phyloP scores from a whole-genome alignment of 768 basidiomycete genomes.

The Boletus eberwhitei region DNA sequence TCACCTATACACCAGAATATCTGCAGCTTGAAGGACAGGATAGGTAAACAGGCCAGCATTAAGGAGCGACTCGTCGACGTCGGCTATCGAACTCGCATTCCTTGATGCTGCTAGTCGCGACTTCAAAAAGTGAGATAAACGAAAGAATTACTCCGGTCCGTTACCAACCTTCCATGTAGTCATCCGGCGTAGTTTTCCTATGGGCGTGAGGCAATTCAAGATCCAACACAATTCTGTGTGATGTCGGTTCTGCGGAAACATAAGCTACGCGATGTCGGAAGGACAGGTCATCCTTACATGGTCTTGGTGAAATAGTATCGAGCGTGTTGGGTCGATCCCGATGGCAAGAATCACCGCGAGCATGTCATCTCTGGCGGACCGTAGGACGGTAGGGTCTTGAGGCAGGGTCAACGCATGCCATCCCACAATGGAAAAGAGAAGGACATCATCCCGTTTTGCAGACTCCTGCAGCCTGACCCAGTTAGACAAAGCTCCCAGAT shows the following conservation, averaged over 20 bases:
- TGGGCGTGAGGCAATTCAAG: constrained; percentile 76
- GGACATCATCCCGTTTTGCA: constrained; percentile 52
- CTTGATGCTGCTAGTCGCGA: constrained; percentile 70
- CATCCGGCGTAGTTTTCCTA: constrained; percentile 85
- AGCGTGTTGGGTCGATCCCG: constrained; percentile 75
- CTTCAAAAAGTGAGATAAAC: constrained; percentile 36
- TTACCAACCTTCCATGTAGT: constrained; percentile 89
- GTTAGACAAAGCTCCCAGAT: constrained; percentile 84
- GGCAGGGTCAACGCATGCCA: constrained; percentile 94
- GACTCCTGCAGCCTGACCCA: constrained; percentile 80
- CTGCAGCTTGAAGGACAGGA: constrained; percentile 91
- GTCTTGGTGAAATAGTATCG: constrained; percentile 84
- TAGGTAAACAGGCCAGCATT: constrained; percentile 89
- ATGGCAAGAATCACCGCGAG: constrained; percentile 81
- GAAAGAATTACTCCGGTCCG: neutral
- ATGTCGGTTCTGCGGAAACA: constrained; percentile 57
- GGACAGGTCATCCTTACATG: constrained; percentile 49
- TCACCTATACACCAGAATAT: constrained; percentile 83
- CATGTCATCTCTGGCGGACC: constrained; percentile 66
- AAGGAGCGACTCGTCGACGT: constrained; percentile 77
- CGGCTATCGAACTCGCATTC: constrained; percentile 70
- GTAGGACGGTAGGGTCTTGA: constrained; percentile 68
- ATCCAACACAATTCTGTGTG: constrained; percentile 92
- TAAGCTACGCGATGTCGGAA: neutral
- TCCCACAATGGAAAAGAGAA: constrained; percentile 87